A percentile compares a stretch with the other conserved stretches of the same genome.
Evolutionary conservation across 1,284 basidiomycete species (phyloP).

Genomic region (Wallemia mellicola): DNA sequence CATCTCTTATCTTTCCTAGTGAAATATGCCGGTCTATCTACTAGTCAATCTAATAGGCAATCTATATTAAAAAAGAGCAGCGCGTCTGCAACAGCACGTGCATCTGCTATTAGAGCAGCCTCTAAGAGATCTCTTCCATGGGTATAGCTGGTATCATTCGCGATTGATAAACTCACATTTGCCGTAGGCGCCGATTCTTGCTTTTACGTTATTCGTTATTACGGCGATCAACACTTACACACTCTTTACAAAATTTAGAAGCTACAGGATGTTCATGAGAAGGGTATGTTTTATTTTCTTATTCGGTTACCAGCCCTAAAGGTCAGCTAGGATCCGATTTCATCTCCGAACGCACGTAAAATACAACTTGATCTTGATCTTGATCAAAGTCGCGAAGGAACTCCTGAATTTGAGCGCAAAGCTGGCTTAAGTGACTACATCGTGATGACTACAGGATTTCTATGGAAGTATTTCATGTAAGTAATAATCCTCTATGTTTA

Average conservation of each 20-base stretch:
- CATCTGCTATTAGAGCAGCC: neutral
- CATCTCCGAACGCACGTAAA: neutral
- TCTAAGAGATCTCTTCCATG: neutral
- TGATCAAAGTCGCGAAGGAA: neutral
- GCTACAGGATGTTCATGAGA: neutral
- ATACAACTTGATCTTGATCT: neutral
- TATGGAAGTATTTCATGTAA: neutral
- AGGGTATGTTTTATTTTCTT: neutral
- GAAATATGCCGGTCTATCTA: neutral
- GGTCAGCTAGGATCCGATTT: neutral
- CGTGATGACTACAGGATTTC: neutral
- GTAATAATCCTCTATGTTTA: neutral
- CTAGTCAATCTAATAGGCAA: neutral
- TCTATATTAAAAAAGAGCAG: neutral
- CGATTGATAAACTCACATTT: neutral
- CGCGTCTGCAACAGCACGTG: neutral
- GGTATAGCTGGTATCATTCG: neutral
- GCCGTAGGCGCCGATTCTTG: neutral
- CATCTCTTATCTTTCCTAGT: neutral
- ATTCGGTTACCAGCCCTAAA: neutral
- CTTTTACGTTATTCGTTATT: neutral
- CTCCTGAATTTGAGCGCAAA: neutral
- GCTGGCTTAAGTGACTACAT: neutral
- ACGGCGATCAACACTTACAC: neutral
- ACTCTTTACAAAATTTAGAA: neutral